These are phyloP conservation scores for Mucor irregularis DNA, from an alignment of 371 early-diverging fungal species.

Conservation along the genomic window DNA sequence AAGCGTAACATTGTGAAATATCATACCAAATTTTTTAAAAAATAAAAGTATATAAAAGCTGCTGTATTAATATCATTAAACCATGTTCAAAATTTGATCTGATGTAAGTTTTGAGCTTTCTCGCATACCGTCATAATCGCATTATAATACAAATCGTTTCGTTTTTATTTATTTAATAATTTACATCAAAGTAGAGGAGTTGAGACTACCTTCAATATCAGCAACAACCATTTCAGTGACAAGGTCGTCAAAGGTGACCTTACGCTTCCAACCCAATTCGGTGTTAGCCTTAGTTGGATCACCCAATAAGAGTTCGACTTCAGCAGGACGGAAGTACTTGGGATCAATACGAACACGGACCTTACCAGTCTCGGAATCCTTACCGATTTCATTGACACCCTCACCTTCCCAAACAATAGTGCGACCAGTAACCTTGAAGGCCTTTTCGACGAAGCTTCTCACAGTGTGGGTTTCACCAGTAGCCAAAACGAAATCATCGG, in stretches of 20 bases:
- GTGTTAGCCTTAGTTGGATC: slow-evolving; percentile 78
- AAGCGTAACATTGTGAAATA: no score
- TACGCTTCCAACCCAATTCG: slow-evolving; percentile 70
- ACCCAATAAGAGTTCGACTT: slow-evolving; percentile 82
- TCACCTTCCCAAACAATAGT: slow-evolving; percentile 80
- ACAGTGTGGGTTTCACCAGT: slow-evolving; percentile 87
- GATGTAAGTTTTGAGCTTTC: no score
- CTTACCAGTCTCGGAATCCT: slow-evolving; percentile 64
- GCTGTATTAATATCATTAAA: no score
- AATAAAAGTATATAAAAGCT: no score
- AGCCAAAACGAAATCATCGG: slow-evolving; percentile 84
- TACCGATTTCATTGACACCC: slow-evolving; percentile 74
- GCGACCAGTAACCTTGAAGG: slow-evolving; percentile 71
- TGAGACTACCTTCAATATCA: slow-evolving; percentile 60
- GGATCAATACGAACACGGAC: slow-evolving; percentile 76
- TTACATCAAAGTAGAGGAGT: slow-evolving; percentile 30
- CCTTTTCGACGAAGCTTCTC: slow-evolving; percentile 80
- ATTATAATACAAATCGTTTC: slow-evolving; percentile 1
- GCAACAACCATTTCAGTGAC: slow-evolving; percentile 74
- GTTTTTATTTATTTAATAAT: background rate
- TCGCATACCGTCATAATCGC: no score
- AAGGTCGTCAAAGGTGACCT: slow-evolving; percentile 70
- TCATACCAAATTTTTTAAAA: background rate
- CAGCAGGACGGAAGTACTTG: slow-evolving; percentile 84
- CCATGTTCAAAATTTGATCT: no score